Conservation (phyloP, 495 filamentous ascomycete genomes). For the Hypoxylon rickii region DNA sequence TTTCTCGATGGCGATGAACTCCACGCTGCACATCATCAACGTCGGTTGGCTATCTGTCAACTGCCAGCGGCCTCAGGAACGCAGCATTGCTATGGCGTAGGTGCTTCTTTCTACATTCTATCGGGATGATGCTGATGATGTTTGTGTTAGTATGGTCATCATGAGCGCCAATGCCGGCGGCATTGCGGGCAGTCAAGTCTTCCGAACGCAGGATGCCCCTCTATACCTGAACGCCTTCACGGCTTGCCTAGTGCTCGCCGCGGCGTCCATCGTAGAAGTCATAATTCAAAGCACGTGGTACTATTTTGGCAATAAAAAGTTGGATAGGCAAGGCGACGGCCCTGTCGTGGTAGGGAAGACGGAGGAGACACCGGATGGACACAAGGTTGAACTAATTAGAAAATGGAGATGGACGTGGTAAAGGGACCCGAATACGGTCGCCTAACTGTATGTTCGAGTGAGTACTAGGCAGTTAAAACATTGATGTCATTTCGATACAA, state of each 20-base stretch:
- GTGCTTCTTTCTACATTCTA: conserved; percentile 23
- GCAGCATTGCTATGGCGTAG: conserved; percentile 59
- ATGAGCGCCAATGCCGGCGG: conserved; percentile 60
- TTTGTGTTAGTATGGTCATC: conserved; percentile 48
- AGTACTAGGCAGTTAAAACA: neutral
- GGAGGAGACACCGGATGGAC: conserved; percentile 20
- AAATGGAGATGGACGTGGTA: conserved; percentile 35
- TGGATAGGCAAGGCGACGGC: conserved; percentile 15
- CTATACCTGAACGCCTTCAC: conserved; percentile 45
- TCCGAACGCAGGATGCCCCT: conserved; percentile 55
- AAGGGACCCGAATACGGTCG: neutral
- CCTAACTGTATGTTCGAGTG: neutral
- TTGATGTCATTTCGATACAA: neutral
- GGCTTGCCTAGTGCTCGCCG: conserved; percentile 22
- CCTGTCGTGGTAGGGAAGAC: conserved; percentile 18
- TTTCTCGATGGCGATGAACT: conserved; percentile 59
- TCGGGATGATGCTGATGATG: conserved; percentile 2
- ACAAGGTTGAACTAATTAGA: conserved; percentile 13
- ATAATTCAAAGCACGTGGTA: conserved; percentile 21
- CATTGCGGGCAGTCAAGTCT: conserved; percentile 59
- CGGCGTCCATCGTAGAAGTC: conserved; percentile 12
- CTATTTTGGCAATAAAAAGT: conserved; percentile 19
- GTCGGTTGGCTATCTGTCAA: conserved; percentile 54
- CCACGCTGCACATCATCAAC: conserved; percentile 48
- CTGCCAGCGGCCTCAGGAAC: conserved; percentile 52